Evolutionary conservation across 768 basidiomycete species (phyloP).

Genomic region (Boletus reticuloceps): DNA sequence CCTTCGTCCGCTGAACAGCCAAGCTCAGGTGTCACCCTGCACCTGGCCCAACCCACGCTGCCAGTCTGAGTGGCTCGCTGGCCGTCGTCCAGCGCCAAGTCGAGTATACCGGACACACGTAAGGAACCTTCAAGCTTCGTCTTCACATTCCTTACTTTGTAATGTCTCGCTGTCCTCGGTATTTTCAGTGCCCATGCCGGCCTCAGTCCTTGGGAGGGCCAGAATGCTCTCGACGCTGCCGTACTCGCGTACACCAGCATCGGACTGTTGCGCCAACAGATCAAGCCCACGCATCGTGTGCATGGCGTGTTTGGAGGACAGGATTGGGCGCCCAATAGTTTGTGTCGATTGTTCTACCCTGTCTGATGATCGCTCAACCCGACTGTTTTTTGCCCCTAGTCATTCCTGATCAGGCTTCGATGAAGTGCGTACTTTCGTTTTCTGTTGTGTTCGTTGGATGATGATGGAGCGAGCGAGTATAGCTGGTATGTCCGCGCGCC

Average conservation of each 20-base stretch:
- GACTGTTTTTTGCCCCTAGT: constrained; percentile 40
- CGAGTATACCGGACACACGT: constrained; percentile 77
- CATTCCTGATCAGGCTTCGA: constrained; percentile 77
- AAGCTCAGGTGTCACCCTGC: constrained; percentile 74
- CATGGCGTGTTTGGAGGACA: constrained; percentile 79
- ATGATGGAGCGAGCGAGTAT: not conserved
- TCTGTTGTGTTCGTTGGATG: not conserved
- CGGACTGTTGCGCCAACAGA: constrained; percentile 77
- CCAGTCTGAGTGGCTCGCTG: constrained; percentile 61
- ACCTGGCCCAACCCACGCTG: constrained; percentile 64
- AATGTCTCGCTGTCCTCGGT: too few species aligned
- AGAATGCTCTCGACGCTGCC: constrained; percentile 82
- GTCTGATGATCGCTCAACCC: not conserved
- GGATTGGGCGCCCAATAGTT: constrained; percentile 73
- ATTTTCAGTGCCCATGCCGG: constrained; percentile 66
- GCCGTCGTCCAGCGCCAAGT: constrained; percentile 57
- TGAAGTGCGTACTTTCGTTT: constrained; percentile 48
- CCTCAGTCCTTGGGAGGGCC: constrained; percentile 83
- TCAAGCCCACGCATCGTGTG: constrained; percentile 71
- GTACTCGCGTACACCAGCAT: constrained; percentile 80
- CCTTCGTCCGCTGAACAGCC: not conserved
- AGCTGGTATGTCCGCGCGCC: constrained; percentile 77
- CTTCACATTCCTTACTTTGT: not conserved
- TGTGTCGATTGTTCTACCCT: constrained; percentile 25
- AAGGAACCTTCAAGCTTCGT: constrained; percentile 9